Conservation (phyloP, 495 filamentous ascomycete species). For the Pyrenula aspistea region DNA sequence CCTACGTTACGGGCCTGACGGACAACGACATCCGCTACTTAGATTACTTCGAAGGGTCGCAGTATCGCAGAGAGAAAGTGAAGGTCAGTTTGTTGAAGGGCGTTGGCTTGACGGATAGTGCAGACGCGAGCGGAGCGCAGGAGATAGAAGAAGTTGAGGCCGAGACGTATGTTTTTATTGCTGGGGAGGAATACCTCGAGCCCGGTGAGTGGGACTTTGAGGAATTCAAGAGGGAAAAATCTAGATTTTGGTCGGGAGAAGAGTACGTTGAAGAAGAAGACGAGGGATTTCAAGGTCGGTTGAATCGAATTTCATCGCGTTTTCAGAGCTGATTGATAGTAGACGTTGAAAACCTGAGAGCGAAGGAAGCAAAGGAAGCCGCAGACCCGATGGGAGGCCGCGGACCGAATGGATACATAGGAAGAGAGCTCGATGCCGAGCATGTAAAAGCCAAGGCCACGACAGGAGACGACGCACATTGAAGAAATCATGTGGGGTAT, state of each 20-base stretch:
- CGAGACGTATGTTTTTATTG: slow-evolving; percentile 69
- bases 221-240: slow-evolving; percentile 55
- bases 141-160: slow-evolving; percentile 43
- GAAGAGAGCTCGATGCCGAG: not conserved
- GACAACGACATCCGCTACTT: slow-evolving; percentile 62
- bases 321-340: not conserved
- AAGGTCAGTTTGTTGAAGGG: slow-evolving; percentile 40
- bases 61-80: slow-evolving; percentile 57
- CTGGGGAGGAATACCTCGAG: slow-evolving; percentile 39
- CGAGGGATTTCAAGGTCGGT: not conserved
- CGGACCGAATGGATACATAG: not conserved
- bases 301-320: not conserved
- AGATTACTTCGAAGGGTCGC: slow-evolving; percentile 69
- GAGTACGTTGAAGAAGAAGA: slow-evolving; percentile 27
- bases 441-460: not conserved
- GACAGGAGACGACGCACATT: not conserved
- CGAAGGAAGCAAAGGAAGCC: not conserved
- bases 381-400: not conserved
- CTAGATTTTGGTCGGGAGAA: slow-evolving; percentile 37
- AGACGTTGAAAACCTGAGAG: not conserved
- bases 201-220: slow-evolving; percentile 72
- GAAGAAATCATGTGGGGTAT: too few relatives aligned
- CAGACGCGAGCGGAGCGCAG: slow-evolving; percentile 4
- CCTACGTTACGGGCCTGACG: slow-evolving; percentile 67
- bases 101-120: slow-evolving; percentile 9